Base-by-base conservation (phyloP, 257 asterid species). In the Echites panduratus region DNA sequence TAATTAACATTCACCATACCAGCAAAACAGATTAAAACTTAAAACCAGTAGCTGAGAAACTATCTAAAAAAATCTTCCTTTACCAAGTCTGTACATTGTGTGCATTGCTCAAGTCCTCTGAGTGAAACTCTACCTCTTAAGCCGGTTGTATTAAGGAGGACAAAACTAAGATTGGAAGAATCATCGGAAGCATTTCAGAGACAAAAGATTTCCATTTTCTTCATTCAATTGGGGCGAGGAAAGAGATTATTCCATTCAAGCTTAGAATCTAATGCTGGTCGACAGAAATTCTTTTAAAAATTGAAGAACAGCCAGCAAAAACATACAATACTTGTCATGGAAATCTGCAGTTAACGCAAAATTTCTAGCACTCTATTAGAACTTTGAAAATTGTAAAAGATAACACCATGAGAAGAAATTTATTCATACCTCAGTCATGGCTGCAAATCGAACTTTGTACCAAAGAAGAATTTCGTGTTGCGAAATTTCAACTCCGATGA, bases 381-480 rank as follows among this genome's bases (percentile, higher is more conserved):
- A 7, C 63, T 3, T 44, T 50, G 7, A 2, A 58, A 57, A 44
- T 68, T 43, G 13, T 9, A 32, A 59, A 45, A 24, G 58, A 61
- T 40, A 17, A n/a, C 16, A 41, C 26, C 41, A 19, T 44, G 14
- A 44, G 47, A 73, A 66, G 47, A 13, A 13, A 27, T 5, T 19
- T 47, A 57, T 9, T 20, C 75, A 70, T 86, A 92, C 98, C 96
- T 92, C 98, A 52, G 98, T 92, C 98, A 92, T 92, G 79, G 89
- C 89, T 82, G 87, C 79, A 73, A 83, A 75, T 78, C 40, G 65
- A 70, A 69, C 65, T 66, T 68, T 72, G 73, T 0, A 68, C 58
- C 73, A 54, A 53, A 8, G 27, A 35, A 64, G 27, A 17, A 7
- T 53, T 17, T 35, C 10, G 11, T 16, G 26, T 41, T 4, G 22